Conservation (phyloP, 1,284 basidiomycete genomes). For the Puccinia horiana region DNA sequence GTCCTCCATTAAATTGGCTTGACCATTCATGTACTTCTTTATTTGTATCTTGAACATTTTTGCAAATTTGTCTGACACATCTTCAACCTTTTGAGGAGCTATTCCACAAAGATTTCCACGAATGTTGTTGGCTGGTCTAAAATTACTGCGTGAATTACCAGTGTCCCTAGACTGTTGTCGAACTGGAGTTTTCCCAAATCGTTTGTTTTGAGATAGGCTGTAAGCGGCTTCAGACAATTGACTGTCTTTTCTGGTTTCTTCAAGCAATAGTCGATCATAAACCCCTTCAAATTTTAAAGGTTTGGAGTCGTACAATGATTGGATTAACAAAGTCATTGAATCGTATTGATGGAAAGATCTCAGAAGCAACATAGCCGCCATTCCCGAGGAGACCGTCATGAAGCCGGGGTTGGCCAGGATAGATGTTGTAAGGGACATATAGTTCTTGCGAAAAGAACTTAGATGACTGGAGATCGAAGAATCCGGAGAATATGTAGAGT, state of each 20-base stretch:
- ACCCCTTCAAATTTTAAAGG: not conserved
- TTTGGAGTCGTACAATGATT: not conserved
- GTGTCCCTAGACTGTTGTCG: not conserved
- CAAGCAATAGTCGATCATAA: not conserved
- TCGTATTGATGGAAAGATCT: not conserved
- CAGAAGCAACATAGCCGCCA: not conserved
- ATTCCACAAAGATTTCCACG: not conserved
- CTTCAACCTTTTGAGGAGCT: not conserved
- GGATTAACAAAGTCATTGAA: not conserved
- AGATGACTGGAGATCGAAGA: not conserved
- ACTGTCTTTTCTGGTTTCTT: not conserved
- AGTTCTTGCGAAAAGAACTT: not conserved
- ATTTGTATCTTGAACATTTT: not conserved
- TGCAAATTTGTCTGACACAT: not conserved
- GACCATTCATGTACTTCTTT: not conserved
- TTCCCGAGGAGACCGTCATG: not conserved
- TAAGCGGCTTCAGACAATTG: not conserved
- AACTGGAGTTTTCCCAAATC: too few species aligned
- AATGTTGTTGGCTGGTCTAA: too few species aligned
- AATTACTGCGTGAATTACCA: not conserved
- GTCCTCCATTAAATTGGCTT: not conserved
- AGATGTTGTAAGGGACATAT: not conserved
- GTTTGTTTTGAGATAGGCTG: not conserved
- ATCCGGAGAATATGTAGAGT: not conserved
- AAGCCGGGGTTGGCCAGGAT: not conserved